phyloP scores from a whole-genome alignment of 1,284 basidiomycete species.

The Polyporus tsugae region DNA sequence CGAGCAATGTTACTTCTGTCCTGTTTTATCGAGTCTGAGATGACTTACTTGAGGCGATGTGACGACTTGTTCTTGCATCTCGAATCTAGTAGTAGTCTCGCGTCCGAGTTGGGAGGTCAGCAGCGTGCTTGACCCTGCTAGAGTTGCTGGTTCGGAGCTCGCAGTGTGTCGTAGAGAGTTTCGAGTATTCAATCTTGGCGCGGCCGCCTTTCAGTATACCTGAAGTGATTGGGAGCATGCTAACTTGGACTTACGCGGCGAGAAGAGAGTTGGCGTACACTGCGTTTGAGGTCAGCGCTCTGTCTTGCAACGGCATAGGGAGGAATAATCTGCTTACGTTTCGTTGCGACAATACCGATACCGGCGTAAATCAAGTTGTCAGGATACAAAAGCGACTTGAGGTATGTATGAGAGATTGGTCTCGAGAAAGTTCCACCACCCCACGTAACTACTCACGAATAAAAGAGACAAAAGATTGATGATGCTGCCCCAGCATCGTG shows the following conservation, averaged over 20 bases:
- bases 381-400: conserved; percentile 15
- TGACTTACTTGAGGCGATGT: not conserved
- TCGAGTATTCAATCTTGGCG: conserved; percentile 17
- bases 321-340: not conserved
- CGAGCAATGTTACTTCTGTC: not conserved
- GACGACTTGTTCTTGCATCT: not conserved
- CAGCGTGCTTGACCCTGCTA: not conserved
- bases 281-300: not conserved
- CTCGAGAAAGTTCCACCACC: not conserved
- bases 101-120: not conserved
- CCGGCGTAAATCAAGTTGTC: conserved; percentile 19
- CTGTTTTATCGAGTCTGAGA: not conserved
- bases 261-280: conserved; percentile 27
- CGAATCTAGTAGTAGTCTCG: not conserved
- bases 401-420: not conserved
- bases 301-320: too few relatives aligned
- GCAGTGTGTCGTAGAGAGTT: conserved; percentile 7
- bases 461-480: conserved; percentile 13
- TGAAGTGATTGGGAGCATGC: not conserved
- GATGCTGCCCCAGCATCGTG: not conserved
- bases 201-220: too few relatives aligned
- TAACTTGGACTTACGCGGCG: conserved; percentile 16
- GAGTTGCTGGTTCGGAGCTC: not conserved
- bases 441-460: conserved; percentile 10
- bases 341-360: conserved; percentile 19